Base-by-base conservation (phyloP, 331 rosid species). In the Telfairia occidentalis region DNA sequence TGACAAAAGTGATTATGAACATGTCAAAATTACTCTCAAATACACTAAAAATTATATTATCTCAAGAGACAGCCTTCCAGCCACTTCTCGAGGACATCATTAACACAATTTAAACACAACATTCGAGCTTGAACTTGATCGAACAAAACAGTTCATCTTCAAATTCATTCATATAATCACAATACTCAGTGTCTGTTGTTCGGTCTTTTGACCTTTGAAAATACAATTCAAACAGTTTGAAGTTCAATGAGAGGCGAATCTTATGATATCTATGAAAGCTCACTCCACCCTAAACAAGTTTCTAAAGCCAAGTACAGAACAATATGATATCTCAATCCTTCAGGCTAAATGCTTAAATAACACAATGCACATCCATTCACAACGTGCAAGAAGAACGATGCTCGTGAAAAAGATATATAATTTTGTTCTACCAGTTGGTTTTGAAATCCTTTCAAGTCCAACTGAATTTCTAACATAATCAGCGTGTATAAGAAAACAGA, bases 261-360 rank as follows among this genome's bases (percentile, higher is more conserved):
- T 5, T 13, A 9, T 2, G 7, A 32, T 8, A 34, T 30, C 13
- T 30, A 34, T n/a, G 28, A 1, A 34, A 61, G 70, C 1, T 61
- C 46, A 21, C 3, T 35, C 15, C 28, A 34, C 26, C 8, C 7
- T 35, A 35, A n/a, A 40, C 52, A 40, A 42, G 50, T 66, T 21
- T 66, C 73, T 40, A 28, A 70, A 15, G 57, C 48, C 48, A 63
- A 63, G 16, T 61, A n/a, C 24, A 42, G 74, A 24, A 43, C 6
- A 24, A 42, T 43, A 45, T 7, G 32, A 11, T 5, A 65, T 66
- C 52, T 40, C 73, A 40, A 40, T 38, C 19, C 50, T 21, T 38
- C 52, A 26, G n/a, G 55, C 53, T 28, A 67, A 42, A 67, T 67
- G 35, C 73, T 67, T 42, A 42, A 64, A 67, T 67, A 67, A 42